Base-by-base conservation (phyloP, 148 eudicot species). In the Dianthus caryophyllus region DNA sequence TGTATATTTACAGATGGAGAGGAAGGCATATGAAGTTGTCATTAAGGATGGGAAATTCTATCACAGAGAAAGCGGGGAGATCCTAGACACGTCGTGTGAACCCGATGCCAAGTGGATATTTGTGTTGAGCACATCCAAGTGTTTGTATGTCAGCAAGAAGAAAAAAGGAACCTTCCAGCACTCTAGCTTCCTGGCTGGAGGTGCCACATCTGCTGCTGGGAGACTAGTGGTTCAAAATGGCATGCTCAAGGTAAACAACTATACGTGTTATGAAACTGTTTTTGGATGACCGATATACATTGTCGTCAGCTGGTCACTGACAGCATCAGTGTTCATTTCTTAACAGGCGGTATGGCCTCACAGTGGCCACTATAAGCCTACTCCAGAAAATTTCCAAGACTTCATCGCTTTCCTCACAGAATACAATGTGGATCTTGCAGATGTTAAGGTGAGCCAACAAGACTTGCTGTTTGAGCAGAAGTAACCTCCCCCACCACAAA, bases 151-250 rank as follows among this genome's bases (percentile, higher is more conserved):
- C 67, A 92, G 96, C 50, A 85, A 86, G 78, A 94, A 94, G 81
- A 83, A 76, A 69, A 94, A 94, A 81, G 99, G 99, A 50, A 79
- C 83, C 18, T 94, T 94, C 75, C 96, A 94, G 83, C 99, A 94
- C 70, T 94, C 99, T 27, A 90, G 99, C 83, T 94, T 94, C 79
- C 80, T 94, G 70, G 97, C 99, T 41, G 99, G 99, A 65, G 99
- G 99, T 21, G 97, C 99, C 69, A 94, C 97, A 9, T 82, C 87
- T 25, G 99, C 99, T 27, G 99, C 99, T 69, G 99, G 99, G 20
- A 87, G 96, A 80, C 65, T 94, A 26, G 89, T 90, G 16, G 87
- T 85, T 12, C 86, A 90, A 67, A 74, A 88, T 9, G 99, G 97
- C 43, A 54, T 72, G 66, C 81, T 90, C 38, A 87, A 93, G 98